These are phyloP conservation scores for Phaeosphaeriaceae sp. DNA, from an alignment of 2,329 filamentous ascomycete species.

Conservation along the genomic window DNA sequence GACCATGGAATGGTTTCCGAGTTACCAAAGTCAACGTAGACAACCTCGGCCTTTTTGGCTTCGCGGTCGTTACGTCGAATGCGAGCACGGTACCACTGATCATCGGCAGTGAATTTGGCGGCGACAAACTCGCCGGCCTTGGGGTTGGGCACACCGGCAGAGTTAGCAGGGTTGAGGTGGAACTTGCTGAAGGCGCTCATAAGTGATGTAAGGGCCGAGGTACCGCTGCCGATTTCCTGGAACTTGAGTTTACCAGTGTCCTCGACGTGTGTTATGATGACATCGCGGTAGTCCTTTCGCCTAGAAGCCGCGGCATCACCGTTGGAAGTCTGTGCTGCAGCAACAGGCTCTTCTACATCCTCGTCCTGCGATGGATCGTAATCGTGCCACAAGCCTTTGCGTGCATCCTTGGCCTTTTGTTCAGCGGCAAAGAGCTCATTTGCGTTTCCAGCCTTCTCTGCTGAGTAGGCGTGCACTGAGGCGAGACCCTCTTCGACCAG, in stretches of 20 bases:
- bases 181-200: constrained; percentile 93
- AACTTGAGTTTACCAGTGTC: constrained; percentile 83
- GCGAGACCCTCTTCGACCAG: constrained; percentile 94
- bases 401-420: constrained; percentile 84
- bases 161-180: constrained; percentile 85
- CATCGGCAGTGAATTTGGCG: constrained; percentile 87
- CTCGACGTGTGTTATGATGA: constrained; percentile 91
- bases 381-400: constrained; percentile 90
- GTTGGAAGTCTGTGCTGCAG: constrained; percentile 57
- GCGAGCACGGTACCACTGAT: constrained; percentile 92
- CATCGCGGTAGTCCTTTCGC: constrained; percentile 92
- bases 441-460: constrained; percentile 91
- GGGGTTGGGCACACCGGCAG: constrained; percentile 72
- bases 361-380: constrained; percentile 91
- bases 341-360: constrained; percentile 59
- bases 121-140: constrained; percentile 93
- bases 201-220: constrained; percentile 80
- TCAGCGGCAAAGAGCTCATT: constrained; percentile 88
- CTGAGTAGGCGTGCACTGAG: constrained; percentile 91
- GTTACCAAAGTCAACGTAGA: constrained; percentile 98
- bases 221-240: constrained; percentile 87
- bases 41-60: constrained; percentile 82
- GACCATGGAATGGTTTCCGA: constrained; percentile 87
- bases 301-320: constrained; percentile 63
- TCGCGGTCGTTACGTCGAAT: constrained; percentile 92